These are phyloP conservation scores for Penicillium sp. DNA, from an alignment of 2,329 filamentous ascomycete genomes.

Conservation along the genomic window DNA sequence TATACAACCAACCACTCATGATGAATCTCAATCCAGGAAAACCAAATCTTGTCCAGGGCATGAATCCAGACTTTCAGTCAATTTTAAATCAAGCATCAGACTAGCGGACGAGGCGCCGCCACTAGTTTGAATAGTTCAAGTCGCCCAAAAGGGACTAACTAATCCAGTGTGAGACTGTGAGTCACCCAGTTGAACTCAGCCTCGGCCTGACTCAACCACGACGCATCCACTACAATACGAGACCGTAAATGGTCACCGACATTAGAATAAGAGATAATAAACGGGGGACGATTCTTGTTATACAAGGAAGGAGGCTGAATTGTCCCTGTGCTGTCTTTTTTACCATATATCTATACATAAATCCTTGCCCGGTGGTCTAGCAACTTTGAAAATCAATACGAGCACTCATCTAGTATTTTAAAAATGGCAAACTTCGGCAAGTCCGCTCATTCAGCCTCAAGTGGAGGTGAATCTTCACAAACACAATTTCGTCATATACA, in stretches of 20 bases:
- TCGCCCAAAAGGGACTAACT: neutral
- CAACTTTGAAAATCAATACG: neutral
- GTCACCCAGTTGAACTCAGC: neutral
- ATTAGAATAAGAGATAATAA: neutral
- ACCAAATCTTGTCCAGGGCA: neutral
- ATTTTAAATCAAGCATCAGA: neutral
- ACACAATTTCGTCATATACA: slow-evolving; percentile 32
- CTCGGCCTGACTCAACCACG: slow-evolving; percentile 1
- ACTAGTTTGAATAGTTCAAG: neutral
- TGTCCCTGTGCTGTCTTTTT: no score
- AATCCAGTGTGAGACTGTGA: neutral
- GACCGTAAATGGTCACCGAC: neutral
- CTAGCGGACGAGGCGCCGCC: neutral
- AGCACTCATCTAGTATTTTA: neutral
- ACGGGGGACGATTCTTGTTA: no score
- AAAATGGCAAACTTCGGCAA: slow-evolving; percentile 6
- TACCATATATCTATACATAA: no score
- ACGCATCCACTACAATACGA: neutral
- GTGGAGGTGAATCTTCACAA: slow-evolving; percentile 10
- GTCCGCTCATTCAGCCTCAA: neutral
- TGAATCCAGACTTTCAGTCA: neutral
- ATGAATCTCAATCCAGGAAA: neutral
- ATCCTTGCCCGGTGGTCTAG: neutral
- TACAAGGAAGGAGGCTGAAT: neutral
- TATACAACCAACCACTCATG: neutral